Evolutionary conservation across 2,329 filamentous ascomycete genomes (phyloP).

Genomic region (Aspergillus brunneoviolaceus): DNA sequence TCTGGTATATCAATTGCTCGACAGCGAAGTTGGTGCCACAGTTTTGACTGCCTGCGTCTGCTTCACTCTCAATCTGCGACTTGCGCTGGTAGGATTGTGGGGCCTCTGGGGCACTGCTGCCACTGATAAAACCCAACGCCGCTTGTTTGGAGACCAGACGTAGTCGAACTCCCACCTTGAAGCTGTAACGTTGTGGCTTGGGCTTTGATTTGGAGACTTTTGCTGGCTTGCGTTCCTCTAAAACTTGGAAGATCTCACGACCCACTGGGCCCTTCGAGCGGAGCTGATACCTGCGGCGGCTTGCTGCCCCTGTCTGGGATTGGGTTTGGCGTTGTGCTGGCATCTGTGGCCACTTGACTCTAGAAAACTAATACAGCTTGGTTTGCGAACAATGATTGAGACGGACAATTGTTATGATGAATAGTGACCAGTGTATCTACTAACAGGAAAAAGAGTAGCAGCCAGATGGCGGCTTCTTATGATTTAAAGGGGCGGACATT

Average conservation of each 20-base stretch:
- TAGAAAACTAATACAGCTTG: too few relatives aligned
- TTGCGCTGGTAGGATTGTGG: too few relatives aligned
- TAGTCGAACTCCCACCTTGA: not conserved
- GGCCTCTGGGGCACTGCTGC: too few relatives aligned
- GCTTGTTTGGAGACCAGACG: not conserved
- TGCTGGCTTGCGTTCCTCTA: not conserved
- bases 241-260: not conserved
- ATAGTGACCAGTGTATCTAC: too few relatives aligned
- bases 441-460: too few relatives aligned
- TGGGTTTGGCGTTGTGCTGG: not conserved
- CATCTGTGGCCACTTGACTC: not conserved
- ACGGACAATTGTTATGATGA: too few relatives aligned
- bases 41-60: not conserved
- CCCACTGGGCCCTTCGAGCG: not conserved
- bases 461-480: too few relatives aligned
- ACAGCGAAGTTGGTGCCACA: not conserved
- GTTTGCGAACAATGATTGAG: too few relatives aligned
- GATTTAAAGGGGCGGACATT: too few relatives aligned
- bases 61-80: too few relatives aligned
- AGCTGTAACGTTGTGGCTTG: not conserved
- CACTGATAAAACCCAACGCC: too few relatives aligned
- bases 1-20: not conserved
- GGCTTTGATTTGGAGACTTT: not conserved
- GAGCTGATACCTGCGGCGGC: not conserved
- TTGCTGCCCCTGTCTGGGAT: not conserved